Percentiles rank a stretch among this genome's conserved stretches.
Evolutionary conservation across 78 protist genomes (phyloP).

Genomic region (Paulinella micropora): DNA sequence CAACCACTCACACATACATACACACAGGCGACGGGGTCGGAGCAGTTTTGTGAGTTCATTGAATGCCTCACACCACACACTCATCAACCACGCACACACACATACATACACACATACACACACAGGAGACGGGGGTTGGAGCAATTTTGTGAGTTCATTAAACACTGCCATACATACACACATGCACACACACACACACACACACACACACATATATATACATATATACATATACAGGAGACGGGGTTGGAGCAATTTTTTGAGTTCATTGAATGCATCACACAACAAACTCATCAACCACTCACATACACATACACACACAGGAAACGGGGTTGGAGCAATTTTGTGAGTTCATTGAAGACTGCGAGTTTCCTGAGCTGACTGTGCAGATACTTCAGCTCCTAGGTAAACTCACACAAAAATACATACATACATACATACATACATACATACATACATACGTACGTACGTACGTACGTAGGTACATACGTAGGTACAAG

Average conservation of each 20-base stretch:
- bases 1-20: too few relatives aligned
- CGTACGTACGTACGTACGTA: neutral
- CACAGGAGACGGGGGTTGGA: slow-evolving; percentile 54
- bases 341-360: slow-evolving; percentile 93
- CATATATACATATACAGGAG: slow-evolving; percentile 27
- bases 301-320: neutral
- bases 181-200: too few relatives aligned
- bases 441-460: neutral
- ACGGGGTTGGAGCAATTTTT: slow-evolving; percentile 70
- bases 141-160: slow-evolving; percentile 29
- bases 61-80: slow-evolving; percentile 65
- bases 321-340: slow-evolving; percentile 61
- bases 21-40: slow-evolving; percentile 55
- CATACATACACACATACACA: too few relatives aligned
- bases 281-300: neutral
- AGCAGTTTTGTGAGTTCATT: slow-evolving; percentile 80
- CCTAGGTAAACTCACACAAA: slow-evolving; percentile 45
- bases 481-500: neutral
- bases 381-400: slow-evolving; percentile 65
- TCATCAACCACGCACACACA: neutral
- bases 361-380: slow-evolving; percentile 83
- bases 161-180: neutral
- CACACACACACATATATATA: too few relatives aligned
- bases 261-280: slow-evolving; percentile 93
- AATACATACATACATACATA: neutral